Base-by-base conservation (phyloP, 1,284 basidiomycete species). In the Marasmius fiardii region DNA sequence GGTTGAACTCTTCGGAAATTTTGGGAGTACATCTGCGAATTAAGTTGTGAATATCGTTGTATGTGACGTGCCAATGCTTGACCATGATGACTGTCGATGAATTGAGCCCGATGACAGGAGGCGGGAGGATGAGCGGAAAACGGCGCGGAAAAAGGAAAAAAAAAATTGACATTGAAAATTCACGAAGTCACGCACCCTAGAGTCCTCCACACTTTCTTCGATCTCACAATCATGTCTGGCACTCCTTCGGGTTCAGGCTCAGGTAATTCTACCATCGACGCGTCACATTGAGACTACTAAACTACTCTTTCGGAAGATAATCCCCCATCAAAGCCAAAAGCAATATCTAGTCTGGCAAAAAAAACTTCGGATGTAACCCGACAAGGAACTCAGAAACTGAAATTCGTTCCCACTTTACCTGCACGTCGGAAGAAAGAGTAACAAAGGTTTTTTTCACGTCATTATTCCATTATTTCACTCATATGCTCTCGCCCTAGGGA, bases 41-140 rank as follows among this genome's bases (percentile, higher is more conserved):
- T 57, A 91, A 76, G 63, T 90, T 88, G 75, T 94, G 91, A 58
- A 93, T 84, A 35, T 92, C 86, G 62, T 93, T 91, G 75, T 94
- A 94, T 16, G 92, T 93, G 52, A 86, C 76, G 55, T 75, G 82
- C 67, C 81, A 63, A 65, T 92, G 90, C 63, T 83, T 70, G 44
- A 82, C 74, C 75, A 76, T 77, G 59, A 55, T 65, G 54, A n/a
- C n/a, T n/a, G n/a, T n/a, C n/a, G n/a, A 31, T 31, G 28, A 10
- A 31, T 31, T 10, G 28, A 31, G 28, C 10, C 10, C 28, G 28
- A 31, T 31, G 28, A n/a, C n/a, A n/a, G n/a, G n/a, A n/a, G n/a
- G n/a, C n/a, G n/a, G n/a, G n/a, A n/a, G n/a, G n/a, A n/a, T n/a
- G n/a, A n/a, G n/a, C n/a, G n/a, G n/a, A n/a, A n/a, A n/a, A n/a